Evolutionary conservation across 306 rosid genomes (phyloP).

Genomic region (Vigna nakashimae): DNA sequence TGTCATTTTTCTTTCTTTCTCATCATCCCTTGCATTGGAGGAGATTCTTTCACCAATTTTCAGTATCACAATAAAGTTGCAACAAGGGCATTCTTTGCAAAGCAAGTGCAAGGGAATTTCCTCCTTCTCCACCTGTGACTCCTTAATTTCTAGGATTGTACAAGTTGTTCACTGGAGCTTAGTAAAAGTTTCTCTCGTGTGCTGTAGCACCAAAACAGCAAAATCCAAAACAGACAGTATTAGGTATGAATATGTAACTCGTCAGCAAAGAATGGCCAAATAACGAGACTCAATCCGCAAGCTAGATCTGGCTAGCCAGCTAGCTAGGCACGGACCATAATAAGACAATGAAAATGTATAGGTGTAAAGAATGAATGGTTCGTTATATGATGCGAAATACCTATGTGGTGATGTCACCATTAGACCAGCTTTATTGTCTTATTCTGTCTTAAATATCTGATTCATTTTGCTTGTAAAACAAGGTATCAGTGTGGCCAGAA

Average conservation of each 20-base stretch:
- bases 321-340: slow-evolving; percentile 29
- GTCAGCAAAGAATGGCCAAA: slow-evolving; percentile 19
- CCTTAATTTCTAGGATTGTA: slow-evolving; percentile 32
- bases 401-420: slow-evolving; percentile 43
- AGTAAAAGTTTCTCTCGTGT: slow-evolving; percentile 16
- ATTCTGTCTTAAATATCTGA: slow-evolving; percentile 28
- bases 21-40: not conserved
- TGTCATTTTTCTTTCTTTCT: slow-evolving; percentile 2
- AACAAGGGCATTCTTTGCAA: slow-evolving; percentile 25
- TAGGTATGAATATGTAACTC: not conserved
- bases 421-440: not conserved
- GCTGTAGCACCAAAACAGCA: slow-evolving; percentile 38
- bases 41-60: slow-evolving; percentile 36
- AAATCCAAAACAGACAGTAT: slow-evolving; percentile 24
- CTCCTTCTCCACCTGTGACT: slow-evolving; percentile 13
- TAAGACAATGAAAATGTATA: not conserved
- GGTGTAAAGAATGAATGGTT: not conserved
- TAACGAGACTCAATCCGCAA: not conserved
- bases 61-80: not conserved
- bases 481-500: slow-evolving; percentile 51
- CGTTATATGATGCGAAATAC: not conserved
- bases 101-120: slow-evolving; percentile 22
- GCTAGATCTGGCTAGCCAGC: slow-evolving; percentile 7
- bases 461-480: slow-evolving; percentile 52
- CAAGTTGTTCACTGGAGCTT: slow-evolving; percentile 43